Base-by-base conservation (phyloP, 2,329 filamentous ascomycete genomes). In the Arthrobotrys sphaeroides region DNA sequence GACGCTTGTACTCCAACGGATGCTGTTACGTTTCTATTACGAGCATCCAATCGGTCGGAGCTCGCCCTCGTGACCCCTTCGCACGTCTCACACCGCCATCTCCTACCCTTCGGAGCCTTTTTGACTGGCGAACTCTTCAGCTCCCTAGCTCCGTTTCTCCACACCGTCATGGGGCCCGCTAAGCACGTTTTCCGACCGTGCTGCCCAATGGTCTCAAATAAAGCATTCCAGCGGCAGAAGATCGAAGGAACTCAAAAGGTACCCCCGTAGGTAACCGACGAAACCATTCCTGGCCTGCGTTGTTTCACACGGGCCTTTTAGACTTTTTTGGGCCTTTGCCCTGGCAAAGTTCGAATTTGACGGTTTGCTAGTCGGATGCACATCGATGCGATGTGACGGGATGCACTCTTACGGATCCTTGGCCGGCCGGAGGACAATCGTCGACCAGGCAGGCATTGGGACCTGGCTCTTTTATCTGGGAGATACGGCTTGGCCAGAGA, bases 11-110 rank as follows among this genome's bases (percentile, higher is more conserved):
- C 68, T 62, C 55, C 33, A 55, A 61, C 51, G 51, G 69, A 62
- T 74, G 45, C 62, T 75, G 9, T 75, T 75, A 75, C 72, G 72
- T 75, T 75, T 75, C 64, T 55, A 75, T 75, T 75, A 75, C 72
- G 72, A 62, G 57, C 40, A 33, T 47, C 59, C 61, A 61, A 59
- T 55, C 51, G 24, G 60, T 68, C 62, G 70, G 55, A 61, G 53
- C 55, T 62, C 53, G 43, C 70, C 53, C 69, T 49, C 70, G 70
- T 74, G 70, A 74, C 62, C 43, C 55, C 60, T 62, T 62, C 42
- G 18, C 55, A 42, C 45, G 70, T 67, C 62, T 74, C 66, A 70
- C 66, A 68, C 26, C 24, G 22, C 43, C 45, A 65, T 57, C 67
- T 72, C 67, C 49, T 75, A 64, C 72, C 72, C 47, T 75, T 75